A percentile compares a stretch with the other conserved stretches of the same genome.
These are phyloP conservation scores for Collybia nuda DNA, from an alignment of 768 basidiomycete genomes.

Conservation along the genomic window DNA sequence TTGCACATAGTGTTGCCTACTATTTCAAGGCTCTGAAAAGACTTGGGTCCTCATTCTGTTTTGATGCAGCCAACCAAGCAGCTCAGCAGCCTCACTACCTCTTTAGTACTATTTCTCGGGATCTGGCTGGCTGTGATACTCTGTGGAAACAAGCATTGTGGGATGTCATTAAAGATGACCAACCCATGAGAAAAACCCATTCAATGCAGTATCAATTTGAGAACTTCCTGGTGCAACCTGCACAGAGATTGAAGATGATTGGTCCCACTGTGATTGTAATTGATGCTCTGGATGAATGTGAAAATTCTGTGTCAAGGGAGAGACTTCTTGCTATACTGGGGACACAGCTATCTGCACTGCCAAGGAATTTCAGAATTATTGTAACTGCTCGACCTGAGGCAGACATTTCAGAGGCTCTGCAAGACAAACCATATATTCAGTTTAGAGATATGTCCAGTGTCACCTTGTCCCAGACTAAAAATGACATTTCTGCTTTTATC, in stretches of 20 bases:
- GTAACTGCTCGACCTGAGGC: constrained; percentile 28
- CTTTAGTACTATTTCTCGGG: constrained; percentile 29
- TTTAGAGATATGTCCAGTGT: not conserved
- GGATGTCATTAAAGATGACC: constrained; percentile 2
- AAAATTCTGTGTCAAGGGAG: constrained; percentile 12
- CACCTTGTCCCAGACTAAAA: not conserved
- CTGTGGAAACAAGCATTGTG: constrained; percentile 1
- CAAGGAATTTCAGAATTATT: constrained; percentile 27
- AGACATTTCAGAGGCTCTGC: constrained; percentile 17
- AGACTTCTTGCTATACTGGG: constrained; percentile 21
- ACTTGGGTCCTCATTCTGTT: constrained; percentile 34
- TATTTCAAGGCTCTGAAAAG: constrained; percentile 11
- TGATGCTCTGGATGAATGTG: constrained; percentile 37
- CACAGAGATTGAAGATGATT: constrained; percentile 8
- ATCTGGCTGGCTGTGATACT: constrained; percentile 20
- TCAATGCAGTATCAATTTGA: constrained; percentile 15
- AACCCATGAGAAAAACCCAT: constrained; percentile 4
- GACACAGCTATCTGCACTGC: not conserved
- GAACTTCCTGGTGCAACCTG: constrained; percentile 9
- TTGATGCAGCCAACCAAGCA: constrained; percentile 18
- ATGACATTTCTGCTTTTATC: not conserved
- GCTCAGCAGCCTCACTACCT: constrained; percentile 19
- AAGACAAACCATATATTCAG: not conserved
- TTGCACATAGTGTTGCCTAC: constrained; percentile 31
- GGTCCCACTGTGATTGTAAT: constrained; percentile 25